A percentile compares a stretch with the other conserved stretches of the same genome.
phyloP scores from a whole-genome alignment of 306 rosid genomes.

The Adenanthera pavonina region DNA sequence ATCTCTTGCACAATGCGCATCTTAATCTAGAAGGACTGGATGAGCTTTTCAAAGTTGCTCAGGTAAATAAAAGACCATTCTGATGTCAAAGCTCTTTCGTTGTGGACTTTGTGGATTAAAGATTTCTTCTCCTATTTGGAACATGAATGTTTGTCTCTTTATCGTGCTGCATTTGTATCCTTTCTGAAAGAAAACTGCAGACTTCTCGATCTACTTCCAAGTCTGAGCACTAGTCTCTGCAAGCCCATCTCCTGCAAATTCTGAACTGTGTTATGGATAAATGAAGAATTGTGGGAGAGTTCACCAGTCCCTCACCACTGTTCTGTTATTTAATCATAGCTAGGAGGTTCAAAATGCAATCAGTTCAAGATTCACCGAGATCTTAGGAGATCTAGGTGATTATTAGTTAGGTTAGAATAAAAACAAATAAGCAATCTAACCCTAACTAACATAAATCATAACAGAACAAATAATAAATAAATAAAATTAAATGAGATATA shows the following conservation, averaged over 20 bases:
- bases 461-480: too few species aligned
- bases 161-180: slow-evolving; percentile 11
- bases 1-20: slow-evolving; percentile 96
- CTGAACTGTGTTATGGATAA: slow-evolving; percentile 1
- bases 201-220: slow-evolving; percentile 20
- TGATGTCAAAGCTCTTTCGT: slow-evolving; percentile 3
- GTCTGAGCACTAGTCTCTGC: slow-evolving; percentile 28
- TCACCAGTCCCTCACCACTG: too few species aligned
- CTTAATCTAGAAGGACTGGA: slow-evolving; percentile 88
- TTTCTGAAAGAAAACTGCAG: background rate
- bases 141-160: background rate
- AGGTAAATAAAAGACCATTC: slow-evolving; percentile 58
- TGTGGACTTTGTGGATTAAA: background rate
- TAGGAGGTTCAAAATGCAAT: too few species aligned
- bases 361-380: too few species aligned
- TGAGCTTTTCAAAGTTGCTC: slow-evolving; percentile 94
- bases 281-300: too few species aligned
- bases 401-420: too few species aligned
- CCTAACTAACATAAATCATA: too few species aligned
- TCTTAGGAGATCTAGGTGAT: too few species aligned
- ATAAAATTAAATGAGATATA: too few species aligned
- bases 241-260: slow-evolving; percentile 32
- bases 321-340: too few species aligned
- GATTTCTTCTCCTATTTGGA: slow-evolving; percentile 11
- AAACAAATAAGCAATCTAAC: too few species aligned